A percentile compares a stretch with the other conserved stretches of the same genome.
phyloP scores from a whole-genome alignment of 2,329 filamentous ascomycete genomes.

The Fusarium solani-melongenae region DNA sequence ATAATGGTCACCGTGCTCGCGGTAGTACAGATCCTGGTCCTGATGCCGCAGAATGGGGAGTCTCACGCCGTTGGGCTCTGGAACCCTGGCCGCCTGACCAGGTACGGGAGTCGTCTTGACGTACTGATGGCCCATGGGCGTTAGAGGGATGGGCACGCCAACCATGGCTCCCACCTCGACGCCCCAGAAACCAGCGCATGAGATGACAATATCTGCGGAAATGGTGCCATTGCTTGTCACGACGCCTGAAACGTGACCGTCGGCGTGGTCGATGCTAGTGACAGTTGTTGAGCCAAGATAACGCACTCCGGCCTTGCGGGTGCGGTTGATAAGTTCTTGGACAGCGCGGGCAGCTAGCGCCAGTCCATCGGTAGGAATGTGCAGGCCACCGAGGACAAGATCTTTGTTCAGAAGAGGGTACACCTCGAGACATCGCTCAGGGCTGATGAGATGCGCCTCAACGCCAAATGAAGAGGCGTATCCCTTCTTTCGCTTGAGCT shows the following conservation, averaged over 20 bases:
- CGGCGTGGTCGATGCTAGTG: slow-evolving; percentile 63
- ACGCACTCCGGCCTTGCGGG: slow-evolving; percentile 65
- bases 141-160: slow-evolving; percentile 65
- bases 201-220: slow-evolving; percentile 69
- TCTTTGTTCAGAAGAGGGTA: slow-evolving; percentile 67
- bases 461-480: slow-evolving; percentile 72
- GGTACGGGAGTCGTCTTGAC: slow-evolving; percentile 68
- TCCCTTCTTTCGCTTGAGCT: slow-evolving; percentile 71
- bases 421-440: slow-evolving; percentile 62
- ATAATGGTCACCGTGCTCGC: slow-evolving; percentile 70
- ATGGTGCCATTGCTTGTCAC: slow-evolving; percentile 59
- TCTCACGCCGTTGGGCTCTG: slow-evolving; percentile 58
- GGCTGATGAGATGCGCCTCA: slow-evolving; percentile 61
- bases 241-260: slow-evolving; percentile 67
- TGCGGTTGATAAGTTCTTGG: slow-evolving; percentile 69
- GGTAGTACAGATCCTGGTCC: slow-evolving; percentile 72
- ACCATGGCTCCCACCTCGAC: slow-evolving; percentile 73
- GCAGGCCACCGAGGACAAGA: slow-evolving; percentile 66
- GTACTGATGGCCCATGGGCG: slow-evolving; percentile 73
- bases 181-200: slow-evolving; percentile 74
- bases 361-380: slow-evolving; percentile 70
- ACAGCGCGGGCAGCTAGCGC: slow-evolving; percentile 71
- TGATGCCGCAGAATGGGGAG: slow-evolving; percentile 72
- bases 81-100: slow-evolving; percentile 50
- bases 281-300: slow-evolving; percentile 68